These are phyloP conservation scores for Fusarium verticillioides DNA, from an alignment of 2,329 filamentous ascomycete genomes.

Conservation along the genomic window DNA sequence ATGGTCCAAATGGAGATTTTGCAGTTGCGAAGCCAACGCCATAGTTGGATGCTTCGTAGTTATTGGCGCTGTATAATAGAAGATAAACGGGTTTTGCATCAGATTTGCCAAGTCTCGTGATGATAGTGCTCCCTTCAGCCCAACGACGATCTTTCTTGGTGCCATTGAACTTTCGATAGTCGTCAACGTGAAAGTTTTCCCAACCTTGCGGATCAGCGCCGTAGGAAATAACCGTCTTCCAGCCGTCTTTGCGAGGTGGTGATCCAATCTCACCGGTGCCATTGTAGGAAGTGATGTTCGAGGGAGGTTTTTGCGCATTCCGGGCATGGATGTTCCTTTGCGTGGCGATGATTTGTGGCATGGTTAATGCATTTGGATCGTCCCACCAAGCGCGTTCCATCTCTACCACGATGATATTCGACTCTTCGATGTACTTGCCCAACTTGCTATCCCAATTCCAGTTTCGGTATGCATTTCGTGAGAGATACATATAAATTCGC, in stretches of 20 bases:
- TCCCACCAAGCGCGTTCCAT: conserved; percentile 51
- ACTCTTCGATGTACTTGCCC: conserved; percentile 52
- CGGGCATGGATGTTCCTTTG: conserved; percentile 45
- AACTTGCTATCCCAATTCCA: conserved; percentile 51
- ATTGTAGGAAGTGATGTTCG: conserved; percentile 49
- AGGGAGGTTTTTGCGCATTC: conserved; percentile 42
- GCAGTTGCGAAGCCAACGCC: conserved; percentile 51
- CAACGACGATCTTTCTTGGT: conserved; percentile 51
- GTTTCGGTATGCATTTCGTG: conserved; percentile 51
- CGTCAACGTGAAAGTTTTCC: conserved; percentile 52
- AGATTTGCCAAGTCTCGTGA: conserved; percentile 34
- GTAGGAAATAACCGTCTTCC: conserved; percentile 52
- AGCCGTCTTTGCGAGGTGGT: conserved; percentile 51
- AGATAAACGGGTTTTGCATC: conserved; percentile 45
- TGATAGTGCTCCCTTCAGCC: conserved; percentile 51
- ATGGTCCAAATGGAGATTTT: conserved; percentile 48
- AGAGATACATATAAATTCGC: conserved; percentile 50
- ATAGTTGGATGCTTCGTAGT: conserved; percentile 52
- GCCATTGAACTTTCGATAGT: conserved; percentile 49
- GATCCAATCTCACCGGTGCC: conserved; percentile 49
- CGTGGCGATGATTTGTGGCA: conserved; percentile 48
- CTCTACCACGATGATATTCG: conserved; percentile 52
- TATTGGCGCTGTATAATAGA: conserved; percentile 46
- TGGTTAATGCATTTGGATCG: conserved; percentile 47
- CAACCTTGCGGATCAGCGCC: conserved; percentile 49